phyloP scores from a whole-genome alignment of 169 alveolate genomes.

The Miamiensis avidus region DNA sequence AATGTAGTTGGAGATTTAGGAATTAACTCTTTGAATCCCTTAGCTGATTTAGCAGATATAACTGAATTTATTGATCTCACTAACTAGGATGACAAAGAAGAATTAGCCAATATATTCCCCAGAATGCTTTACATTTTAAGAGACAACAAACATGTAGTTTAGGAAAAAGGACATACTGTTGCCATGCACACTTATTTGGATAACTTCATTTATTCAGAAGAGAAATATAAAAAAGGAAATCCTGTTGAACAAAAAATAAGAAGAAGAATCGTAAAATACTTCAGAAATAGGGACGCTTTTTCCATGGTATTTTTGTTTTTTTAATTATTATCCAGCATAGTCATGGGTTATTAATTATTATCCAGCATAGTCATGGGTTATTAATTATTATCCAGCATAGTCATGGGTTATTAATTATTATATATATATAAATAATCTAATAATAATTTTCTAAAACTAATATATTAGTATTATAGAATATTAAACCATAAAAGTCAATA shows the following conservation, averaged over 20 bases:
- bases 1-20: neutral
- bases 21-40: neutral
- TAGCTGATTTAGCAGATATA: neutral
- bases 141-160: neutral
- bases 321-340: too few relatives aligned
- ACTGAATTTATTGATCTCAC: too few relatives aligned
- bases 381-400: too few relatives aligned
- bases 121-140: neutral
- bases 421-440: too few relatives aligned
- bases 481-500: neutral
- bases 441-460: too few relatives aligned
- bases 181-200: neutral
- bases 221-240: too few relatives aligned
- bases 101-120: neutral
- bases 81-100: neutral
- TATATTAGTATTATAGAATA: too few relatives aligned
- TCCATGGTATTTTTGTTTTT: too few relatives aligned
- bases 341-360: too few relatives aligned
- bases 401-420: too few relatives aligned
- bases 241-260: neutral
- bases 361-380: too few relatives aligned
- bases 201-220: neutral
- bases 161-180: neutral
- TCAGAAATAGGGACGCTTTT: neutral
- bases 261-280: neutral